Evolutionary conservation across 208 protist species (phyloP).

Genomic region (Willaertia magna): DNA sequence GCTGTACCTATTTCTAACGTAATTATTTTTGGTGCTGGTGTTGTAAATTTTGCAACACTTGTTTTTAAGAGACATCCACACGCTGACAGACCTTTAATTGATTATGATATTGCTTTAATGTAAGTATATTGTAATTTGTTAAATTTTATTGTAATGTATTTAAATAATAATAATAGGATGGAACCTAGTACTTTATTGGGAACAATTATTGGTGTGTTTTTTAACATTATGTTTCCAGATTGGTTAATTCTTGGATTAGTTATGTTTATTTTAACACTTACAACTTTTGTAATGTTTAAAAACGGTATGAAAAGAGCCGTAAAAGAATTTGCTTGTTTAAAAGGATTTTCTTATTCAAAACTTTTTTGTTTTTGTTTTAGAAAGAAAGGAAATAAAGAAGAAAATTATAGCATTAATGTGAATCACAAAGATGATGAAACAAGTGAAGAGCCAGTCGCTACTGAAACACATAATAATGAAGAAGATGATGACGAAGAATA

Average conservation of each 20-base stretch:
- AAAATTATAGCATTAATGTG: not conserved
- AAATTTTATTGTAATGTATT: too few relatives aligned
- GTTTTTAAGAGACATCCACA: not conserved
- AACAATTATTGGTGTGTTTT: not conserved
- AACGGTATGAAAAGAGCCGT: not conserved
- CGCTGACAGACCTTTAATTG: not conserved
- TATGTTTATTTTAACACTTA: not conserved
- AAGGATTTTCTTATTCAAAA: too few relatives aligned
- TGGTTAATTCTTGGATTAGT: not conserved
- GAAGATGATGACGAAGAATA: too few relatives aligned
- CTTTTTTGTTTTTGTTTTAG: too few relatives aligned
- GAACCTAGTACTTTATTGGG: not conserved
- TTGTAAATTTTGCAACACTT: not conserved
- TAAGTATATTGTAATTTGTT: too few relatives aligned
- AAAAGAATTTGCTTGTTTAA: not conserved
- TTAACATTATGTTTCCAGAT: not conserved
- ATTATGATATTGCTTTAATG: not conserved
- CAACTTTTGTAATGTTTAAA: not conserved
- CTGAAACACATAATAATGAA: not conserved
- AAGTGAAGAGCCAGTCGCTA: not conserved
- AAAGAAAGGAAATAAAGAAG: not conserved
- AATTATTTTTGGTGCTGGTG: not conserved
- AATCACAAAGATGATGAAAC: not conserved
- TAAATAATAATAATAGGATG: too few relatives aligned
- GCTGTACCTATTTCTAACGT: not conserved